Evolutionary conservation across 257 asterid species (phyloP).

Genomic region (Capsicum chinense): DNA sequence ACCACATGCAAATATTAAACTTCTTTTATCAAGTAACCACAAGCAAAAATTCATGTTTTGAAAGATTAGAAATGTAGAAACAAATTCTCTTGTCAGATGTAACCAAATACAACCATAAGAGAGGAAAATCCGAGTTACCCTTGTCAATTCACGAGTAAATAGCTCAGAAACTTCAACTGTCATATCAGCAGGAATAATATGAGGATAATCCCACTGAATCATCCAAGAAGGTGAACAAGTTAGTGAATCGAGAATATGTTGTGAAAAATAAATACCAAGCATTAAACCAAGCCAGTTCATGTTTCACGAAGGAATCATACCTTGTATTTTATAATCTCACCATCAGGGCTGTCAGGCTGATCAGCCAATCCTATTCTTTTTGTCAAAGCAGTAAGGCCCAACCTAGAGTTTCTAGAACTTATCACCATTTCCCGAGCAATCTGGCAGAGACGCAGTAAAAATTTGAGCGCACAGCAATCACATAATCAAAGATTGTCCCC

Average conservation of each 20-base stretch:
- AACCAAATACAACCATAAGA: constrained; percentile 22
- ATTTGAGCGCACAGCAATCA: constrained; percentile 16
- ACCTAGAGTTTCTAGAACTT: constrained; percentile 82
- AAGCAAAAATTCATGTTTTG: background rate
- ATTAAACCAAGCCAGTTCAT: constrained; percentile 18
- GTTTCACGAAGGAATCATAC: constrained; percentile 42
- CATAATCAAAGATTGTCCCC: background rate
- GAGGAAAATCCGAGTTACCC: constrained; percentile 59
- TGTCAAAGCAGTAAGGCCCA: constrained; percentile 94
- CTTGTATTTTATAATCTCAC: constrained; percentile 81
- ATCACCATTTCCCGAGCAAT: constrained; percentile 99
- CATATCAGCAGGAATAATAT: constrained; percentile 83
- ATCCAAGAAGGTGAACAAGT: constrained; percentile 37
- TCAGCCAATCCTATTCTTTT: constrained; percentile 72
- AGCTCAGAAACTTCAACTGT: constrained; percentile 92
- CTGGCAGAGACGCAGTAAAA: constrained; percentile 44
- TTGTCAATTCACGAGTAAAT: constrained; percentile 84
- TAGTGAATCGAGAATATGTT: constrained; percentile 16
- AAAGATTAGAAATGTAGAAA: background rate
- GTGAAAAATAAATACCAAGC: background rate
- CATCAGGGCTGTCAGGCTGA: constrained; percentile 84
- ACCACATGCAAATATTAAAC: background rate
- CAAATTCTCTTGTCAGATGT: background rate
- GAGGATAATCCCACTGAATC: constrained; percentile 95
- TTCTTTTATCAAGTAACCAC: background rate